These are phyloP conservation scores for Rhodotorula diobovata DNA, from an alignment of 768 basidiomycete species.

Conservation along the genomic window DNA sequence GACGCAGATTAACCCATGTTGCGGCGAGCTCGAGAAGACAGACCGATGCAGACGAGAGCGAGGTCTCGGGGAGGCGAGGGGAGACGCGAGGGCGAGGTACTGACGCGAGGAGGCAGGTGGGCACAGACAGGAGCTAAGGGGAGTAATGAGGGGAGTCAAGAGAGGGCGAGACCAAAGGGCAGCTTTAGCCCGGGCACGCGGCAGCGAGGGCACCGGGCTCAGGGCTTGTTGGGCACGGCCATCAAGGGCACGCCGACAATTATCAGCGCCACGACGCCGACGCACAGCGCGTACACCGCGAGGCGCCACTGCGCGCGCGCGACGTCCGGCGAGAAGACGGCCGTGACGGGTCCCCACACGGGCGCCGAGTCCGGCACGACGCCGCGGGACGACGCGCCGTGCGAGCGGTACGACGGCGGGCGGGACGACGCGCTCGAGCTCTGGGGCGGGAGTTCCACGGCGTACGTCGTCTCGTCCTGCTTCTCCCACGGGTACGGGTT, in stretches of 20 bases:
- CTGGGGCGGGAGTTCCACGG: conserved; percentile 1
- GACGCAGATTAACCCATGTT: no score
- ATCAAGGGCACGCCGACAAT: conserved; percentile 27
- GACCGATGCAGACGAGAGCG: no score
- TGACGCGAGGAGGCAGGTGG: no score
- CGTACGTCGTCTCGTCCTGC: conserved; percentile 13
- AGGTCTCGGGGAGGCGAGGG: no score
- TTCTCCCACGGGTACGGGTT: conserved; percentile 39
- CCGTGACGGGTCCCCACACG: conserved; percentile 25
- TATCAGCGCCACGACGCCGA: neutral
- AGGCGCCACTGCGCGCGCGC: conserved; percentile 31
- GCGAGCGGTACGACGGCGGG: conserved; percentile 34
- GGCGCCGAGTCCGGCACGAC: conserved; percentile 23
- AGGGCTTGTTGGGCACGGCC: conserved; percentile 35
- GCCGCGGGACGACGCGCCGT: conserved; percentile 11
- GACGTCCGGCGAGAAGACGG: conserved; percentile 32
- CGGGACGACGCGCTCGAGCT: conserved; percentile 7
- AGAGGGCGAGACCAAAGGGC: no score
- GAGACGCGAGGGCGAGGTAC: no score
- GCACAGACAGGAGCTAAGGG: no score
- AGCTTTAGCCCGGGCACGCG: no score
- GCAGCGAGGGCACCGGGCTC: no score
- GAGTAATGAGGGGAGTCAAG: no score
- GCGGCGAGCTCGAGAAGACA: no score
- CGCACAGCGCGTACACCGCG: conserved; percentile 16